These are phyloP conservation scores for Pythium oligandrum DNA, from an alignment of 352 stramenopile genomes.

Conservation along the genomic window DNA sequence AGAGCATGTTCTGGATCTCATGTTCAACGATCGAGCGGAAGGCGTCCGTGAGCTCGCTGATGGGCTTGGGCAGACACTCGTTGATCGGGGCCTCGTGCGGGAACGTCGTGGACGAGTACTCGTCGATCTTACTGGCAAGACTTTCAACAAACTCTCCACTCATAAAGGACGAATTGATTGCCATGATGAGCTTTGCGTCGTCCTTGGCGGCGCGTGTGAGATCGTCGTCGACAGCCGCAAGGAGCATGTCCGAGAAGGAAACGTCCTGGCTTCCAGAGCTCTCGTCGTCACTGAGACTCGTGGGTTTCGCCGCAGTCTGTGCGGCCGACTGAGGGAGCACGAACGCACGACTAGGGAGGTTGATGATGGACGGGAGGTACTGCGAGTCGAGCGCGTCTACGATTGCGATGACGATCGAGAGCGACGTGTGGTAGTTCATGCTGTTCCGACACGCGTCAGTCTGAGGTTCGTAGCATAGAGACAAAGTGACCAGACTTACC, in stretches of 20 bases:
- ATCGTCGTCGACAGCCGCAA: constrained; percentile 77
- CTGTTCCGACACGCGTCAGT: constrained; percentile 21
- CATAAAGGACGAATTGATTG: constrained; percentile 83
- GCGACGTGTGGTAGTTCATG: constrained; percentile 76
- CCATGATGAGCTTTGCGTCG: constrained; percentile 81
- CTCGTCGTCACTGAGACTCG: constrained; percentile 11
- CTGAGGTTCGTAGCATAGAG: neutral
- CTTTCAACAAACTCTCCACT: constrained; percentile 67
- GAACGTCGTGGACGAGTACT: constrained; percentile 42
- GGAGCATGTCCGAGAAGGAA: constrained; percentile 77
- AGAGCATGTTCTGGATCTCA: constrained; percentile 64
- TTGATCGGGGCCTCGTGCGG: constrained; percentile 49
- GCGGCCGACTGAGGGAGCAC: constrained; percentile 37
- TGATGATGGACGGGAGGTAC: constrained; percentile 71
- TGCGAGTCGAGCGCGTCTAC: constrained; percentile 79
- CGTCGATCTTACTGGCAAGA: constrained; percentile 55
- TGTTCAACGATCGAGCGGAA: constrained; percentile 72
- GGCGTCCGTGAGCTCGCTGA: constrained; percentile 60
- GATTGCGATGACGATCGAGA: constrained; percentile 78
- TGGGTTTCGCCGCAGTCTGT: constrained; percentile 3
- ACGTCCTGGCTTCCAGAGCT: constrained; percentile 22
- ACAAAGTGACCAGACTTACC: constrained; percentile 22
- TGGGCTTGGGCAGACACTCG: constrained; percentile 68
- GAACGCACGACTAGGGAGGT: constrained; percentile 55
- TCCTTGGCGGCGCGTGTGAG: constrained; percentile 52